Conservation (phyloP, 2,329 filamentous ascomycete genomes). For the Fusarium hostae region DNA sequence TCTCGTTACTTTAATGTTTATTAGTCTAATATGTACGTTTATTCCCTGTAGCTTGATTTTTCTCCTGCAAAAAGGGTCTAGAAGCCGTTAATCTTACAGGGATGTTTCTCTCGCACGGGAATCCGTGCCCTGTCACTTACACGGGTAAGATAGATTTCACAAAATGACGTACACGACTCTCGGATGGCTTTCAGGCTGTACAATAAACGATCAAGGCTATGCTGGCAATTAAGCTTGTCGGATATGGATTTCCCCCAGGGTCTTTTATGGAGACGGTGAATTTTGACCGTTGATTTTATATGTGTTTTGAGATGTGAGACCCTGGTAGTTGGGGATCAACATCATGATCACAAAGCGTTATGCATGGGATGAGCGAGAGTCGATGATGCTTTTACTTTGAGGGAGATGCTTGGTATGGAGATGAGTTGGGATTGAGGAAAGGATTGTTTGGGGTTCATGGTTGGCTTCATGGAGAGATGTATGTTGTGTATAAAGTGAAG, state of each 20-base stretch:
- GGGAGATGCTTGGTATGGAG: neutral
- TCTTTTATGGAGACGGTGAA: constrained; percentile 31
- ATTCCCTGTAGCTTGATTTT: neutral
- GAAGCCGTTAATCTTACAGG: constrained; percentile 8
- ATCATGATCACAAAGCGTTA: neutral
- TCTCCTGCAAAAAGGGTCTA: neutral
- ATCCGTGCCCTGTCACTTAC: neutral
- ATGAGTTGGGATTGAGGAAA: neutral
- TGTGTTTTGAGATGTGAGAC: neutral
- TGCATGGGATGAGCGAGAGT: constrained; percentile 7
- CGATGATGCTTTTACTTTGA: constrained; percentile 29
- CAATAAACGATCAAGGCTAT: constrained; percentile 12
- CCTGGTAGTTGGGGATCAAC: neutral
- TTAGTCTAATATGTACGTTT: neutral
- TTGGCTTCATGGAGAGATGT: neutral
- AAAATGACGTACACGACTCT: constrained; percentile 36
- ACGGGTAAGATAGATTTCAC: neutral
- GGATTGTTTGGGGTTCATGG: neutral
- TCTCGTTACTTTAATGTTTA: neutral
- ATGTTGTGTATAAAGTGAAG: constrained; percentile 22
- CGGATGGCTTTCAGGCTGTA: neutral
- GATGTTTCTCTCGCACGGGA: neutral
- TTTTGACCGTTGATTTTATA: constrained; percentile 23
- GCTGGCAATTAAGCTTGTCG: constrained; percentile 32
- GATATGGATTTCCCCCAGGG: constrained; percentile 2